Evolutionary conservation across 352 stramenopile genomes (phyloP), one percentile per base, ranked within the genome.

Genomic region (Phytopythium oedochilum): DNA sequence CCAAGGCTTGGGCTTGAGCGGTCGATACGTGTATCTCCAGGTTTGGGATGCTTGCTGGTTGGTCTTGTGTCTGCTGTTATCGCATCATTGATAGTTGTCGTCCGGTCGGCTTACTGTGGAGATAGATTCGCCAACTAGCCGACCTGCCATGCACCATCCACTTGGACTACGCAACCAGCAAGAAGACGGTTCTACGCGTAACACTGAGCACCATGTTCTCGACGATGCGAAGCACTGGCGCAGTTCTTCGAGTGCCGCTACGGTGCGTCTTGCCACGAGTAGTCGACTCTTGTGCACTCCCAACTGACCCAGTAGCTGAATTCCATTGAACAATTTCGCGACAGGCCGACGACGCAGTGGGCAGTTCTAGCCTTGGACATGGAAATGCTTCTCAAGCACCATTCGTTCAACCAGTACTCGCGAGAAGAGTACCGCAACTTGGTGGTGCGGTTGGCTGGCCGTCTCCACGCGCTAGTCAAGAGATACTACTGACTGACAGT

Each of bases 121-220:
- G 35, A 2, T 29, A 83, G 73, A 32, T 86, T 26, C 70, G 73
- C 23, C 68, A 68, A 14, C 54, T 83, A 8, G 56, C 60, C 40
- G 66, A 73, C 12, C 51, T 73, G 29, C 70, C 76, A 0, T 59
- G 74, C 39, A 89, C 73, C 15, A 71, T 93, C 29, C 81, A 93
- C 56, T 60, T 93, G 29, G 83, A 91, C 34, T 63, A 88, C 22
- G 57, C 84, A 10, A 91, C 83, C 25, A 64, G 48, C 48, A 92
- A 90, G 60, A 90, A 90, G 54, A 82, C 59, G 6, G 49, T 57
- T 8, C 59, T 93, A 31, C 71, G 83, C 5, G 80, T 90, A 55
- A 88, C 79, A 8, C 47, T 93, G 1, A 93, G 81, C 52, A 81
- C 78, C 22, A 86, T 92, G 61, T 92, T 78, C 60, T 56, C 76